A percentile compares a stretch with the other conserved stretches of the same genome.
These are phyloP conservation scores for Halophytophthora batemanensis DNA, from an alignment of 352 stramenopile species.

Conservation along the genomic window DNA sequence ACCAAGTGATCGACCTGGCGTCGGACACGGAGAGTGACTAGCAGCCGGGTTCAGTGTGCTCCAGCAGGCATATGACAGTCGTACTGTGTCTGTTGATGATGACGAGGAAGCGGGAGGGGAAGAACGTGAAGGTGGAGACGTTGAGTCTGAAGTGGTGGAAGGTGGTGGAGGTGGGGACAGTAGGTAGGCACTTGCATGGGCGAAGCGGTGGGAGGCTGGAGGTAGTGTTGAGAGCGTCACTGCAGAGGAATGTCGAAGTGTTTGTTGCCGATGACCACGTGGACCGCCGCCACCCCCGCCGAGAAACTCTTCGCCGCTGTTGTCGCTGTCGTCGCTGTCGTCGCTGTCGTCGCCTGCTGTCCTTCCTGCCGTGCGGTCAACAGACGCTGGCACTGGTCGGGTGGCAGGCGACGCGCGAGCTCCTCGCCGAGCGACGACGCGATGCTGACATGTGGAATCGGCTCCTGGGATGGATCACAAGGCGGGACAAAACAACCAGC, in stretches of 20 bases:
- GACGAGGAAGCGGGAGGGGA: no score
- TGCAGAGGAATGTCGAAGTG: constrained; percentile 66
- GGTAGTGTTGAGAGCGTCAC: constrained; percentile 17
- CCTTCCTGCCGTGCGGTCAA: constrained; percentile 13
- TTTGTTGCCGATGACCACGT: constrained; percentile 83
- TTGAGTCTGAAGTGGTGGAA: no score
- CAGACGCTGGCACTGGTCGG: constrained; percentile 32
- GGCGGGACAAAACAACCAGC: constrained; percentile 4
- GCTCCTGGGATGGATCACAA: constrained; percentile 37
- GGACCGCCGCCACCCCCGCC: constrained; percentile 31
- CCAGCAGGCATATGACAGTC: neutral
- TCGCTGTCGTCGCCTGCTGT: constrained; percentile 11
- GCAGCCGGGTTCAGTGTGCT: no score
- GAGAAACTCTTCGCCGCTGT: constrained; percentile 17
- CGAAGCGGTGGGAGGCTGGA: neutral
- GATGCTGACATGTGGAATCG: constrained; percentile 79
- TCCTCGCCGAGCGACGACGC: constrained; percentile 57
- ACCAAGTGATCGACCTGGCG: constrained; percentile 45
- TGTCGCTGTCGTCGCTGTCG: constrained; percentile 14
- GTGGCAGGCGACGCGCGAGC: constrained; percentile 34
- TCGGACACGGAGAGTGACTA: constrained; percentile 52
- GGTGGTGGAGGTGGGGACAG: neutral
- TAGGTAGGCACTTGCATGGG: constrained; percentile 1
- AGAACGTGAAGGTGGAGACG: no score
- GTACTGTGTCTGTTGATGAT: no score